Conservation (phyloP, 768 basidiomycete genomes). For the Lanmaoa pseudosensibilis region DNA sequence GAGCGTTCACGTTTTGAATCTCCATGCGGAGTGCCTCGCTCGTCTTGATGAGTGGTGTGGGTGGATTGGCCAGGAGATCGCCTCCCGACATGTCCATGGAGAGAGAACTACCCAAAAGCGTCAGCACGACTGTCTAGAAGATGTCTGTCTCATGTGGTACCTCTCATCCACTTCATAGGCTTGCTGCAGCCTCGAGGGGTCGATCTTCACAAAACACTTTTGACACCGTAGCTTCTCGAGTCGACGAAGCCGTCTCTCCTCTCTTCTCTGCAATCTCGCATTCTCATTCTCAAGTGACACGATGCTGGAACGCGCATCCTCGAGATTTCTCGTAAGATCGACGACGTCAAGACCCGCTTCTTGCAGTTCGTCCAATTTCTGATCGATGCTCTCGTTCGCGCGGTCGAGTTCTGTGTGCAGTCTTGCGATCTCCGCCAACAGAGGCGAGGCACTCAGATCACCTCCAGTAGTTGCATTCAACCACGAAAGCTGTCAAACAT, state of each 20-base stretch:
- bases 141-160: constrained; percentile 34
- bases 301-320: constrained; percentile 64
- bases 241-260: constrained; percentile 65
- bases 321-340: constrained; percentile 65
- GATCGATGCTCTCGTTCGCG: constrained; percentile 84
- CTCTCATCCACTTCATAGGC: constrained; percentile 57
- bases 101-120: constrained; percentile 40
- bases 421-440: constrained; percentile 70
- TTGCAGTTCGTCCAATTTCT: constrained; percentile 83
- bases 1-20: constrained; percentile 58
- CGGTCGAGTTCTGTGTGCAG: constrained; percentile 73
- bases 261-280: constrained; percentile 60
- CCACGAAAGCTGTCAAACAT: constrained; percentile 62
- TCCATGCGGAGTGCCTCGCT: constrained; percentile 63
- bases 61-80: constrained; percentile 54
- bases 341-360: constrained; percentile 77
- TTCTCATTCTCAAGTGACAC: constrained; percentile 65
- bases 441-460: constrained; percentile 58
- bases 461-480: constrained; percentile 54
- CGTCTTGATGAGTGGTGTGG: constrained; percentile 66
- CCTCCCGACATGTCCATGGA: constrained; percentile 48
- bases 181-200: constrained; percentile 44
- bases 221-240: constrained; percentile 64
- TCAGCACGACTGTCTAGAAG: constrained; percentile 7
- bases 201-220: constrained; percentile 66